Base-by-base conservation (phyloP, 495 filamentous ascomycete genomes). In the Cladorrhinum samala region DNA sequence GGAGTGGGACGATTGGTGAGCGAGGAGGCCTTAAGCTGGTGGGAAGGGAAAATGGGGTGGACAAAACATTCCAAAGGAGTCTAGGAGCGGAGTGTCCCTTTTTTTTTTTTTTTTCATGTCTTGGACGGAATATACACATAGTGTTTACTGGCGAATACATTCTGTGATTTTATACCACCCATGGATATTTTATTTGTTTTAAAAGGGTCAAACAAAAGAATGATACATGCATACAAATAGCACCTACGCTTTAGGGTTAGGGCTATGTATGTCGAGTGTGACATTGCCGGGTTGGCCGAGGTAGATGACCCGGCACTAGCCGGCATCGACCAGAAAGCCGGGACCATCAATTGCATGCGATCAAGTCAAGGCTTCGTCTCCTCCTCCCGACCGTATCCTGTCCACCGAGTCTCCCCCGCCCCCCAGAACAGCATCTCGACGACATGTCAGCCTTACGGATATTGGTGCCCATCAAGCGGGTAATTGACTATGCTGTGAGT, bases 401-500 rank as follows among this genome's bases (percentile, higher is more conserved):
- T 53, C 41, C 48, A 46, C 45, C 38, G 55, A n/a, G n/a, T n/a
- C n/a, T n/a, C n/a, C n/a, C n/a, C n/a, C n/a, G n/a, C n/a, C 58
- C 64, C 64, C 68, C 64, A 61, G 60, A 49, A 41, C 52, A 61
- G 25, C 50, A 43, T 37, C 42, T 50, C 62, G 49, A n/a, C n/a
- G n/a, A 55, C 55, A 95, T 95, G 91, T 85, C 89, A 56, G 80
- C 83, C 44, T 79, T 98, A 56, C 81, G 91, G 67, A 96, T 98
- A 68, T 77, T 98, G 55, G 93, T 98, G 17, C 93, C 93, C 73
- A 73, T 98, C 50, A 98, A 98, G 79, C 79, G 93, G 78, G 93
- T 98, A 49, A 95, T 98, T 72, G 93, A 98, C 83, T 98, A 96
- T 83, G 91, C 93, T 57, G 92, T 96, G 74, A 69, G 85, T 61